Evolutionary conservation across 2,329 filamentous ascomycete species (phyloP), one percentile per base, ranked within the genome.

Genomic region (Xylaria sp.): DNA sequence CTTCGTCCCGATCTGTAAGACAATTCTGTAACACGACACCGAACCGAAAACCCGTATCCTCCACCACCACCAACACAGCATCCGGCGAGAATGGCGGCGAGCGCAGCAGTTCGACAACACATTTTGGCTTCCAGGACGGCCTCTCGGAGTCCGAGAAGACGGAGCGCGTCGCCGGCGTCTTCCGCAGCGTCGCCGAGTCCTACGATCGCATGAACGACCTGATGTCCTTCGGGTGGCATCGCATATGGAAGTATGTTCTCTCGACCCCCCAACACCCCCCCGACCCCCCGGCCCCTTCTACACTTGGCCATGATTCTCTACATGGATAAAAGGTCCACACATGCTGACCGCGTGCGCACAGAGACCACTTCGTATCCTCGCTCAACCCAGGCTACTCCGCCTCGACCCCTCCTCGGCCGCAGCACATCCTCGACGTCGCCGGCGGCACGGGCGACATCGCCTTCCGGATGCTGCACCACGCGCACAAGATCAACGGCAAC

Each of bases 131-230:
- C 72, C 83, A 92, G 75, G 69, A 71, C 59, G 93, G 90, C 39
- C 82, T 97, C 39, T 85, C 89, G 16, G 90, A 95, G 70, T 79
- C 85, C 8, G 80, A 94, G 72, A 97, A 97, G 75, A 77, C 76
- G 41, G 67, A 79, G 62, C 72, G 77, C 80, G 92, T 97, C 39
- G 89, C 89, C 56, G 86, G 84, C 39, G 94, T 99, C 54, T 99
- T 99, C 78, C 93, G 91, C 73, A 97, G 89, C 63, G 94, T 99
- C 39, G 94, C 94, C 63, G 87, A 90, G 59, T 91, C 89, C 17
- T 99, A 99, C 76, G 94, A 99, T 74, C 89, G 88, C 59, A 99
- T 99, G 94, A 99, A 99, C 77, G 94, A 99, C 73, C 83, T 97
- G 63, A 99, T 99, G 94, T 97, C 94, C 7, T 84, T 99, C 44